Percentiles rank a stretch among this genome's conserved stretches.
Evolutionary conservation across 192 early-diverging fungal species (phyloP).

Genomic region (Ambispora gerdemannii): DNA sequence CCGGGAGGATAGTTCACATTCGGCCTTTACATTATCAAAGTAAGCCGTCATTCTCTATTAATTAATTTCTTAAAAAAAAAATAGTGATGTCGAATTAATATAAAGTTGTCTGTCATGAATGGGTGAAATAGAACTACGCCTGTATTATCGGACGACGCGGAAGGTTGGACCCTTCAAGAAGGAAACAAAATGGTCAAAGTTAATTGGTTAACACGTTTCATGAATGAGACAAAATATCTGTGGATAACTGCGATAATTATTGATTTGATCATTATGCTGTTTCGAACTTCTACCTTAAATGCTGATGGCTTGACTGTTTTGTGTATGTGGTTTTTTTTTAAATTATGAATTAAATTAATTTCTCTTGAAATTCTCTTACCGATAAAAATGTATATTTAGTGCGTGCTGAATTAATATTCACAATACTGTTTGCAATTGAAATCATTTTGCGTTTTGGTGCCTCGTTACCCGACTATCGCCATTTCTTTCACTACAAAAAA

Average conservation of each 20-base stretch:
- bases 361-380: too few relatives aligned
- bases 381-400: constrained; percentile 34
- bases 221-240: constrained; percentile 33
- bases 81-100: not conserved
- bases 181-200: not conserved
- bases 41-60: not conserved
- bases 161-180: constrained; percentile 25
- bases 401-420: constrained; percentile 45
- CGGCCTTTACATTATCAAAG: constrained; percentile 54
- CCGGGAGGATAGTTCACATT: constrained; percentile 55
- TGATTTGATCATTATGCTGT: constrained; percentile 51
- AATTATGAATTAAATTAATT: too few relatives aligned
- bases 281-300: constrained; percentile 37
- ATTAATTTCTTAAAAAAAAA: not conserved
- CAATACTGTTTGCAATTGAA: constrained; percentile 48
- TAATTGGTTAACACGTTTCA: constrained; percentile 11
- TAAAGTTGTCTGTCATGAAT: not conserved
- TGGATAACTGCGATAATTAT: constrained; percentile 47
- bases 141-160: constrained; percentile 18
- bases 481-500: constrained; percentile 45
- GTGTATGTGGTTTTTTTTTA: constrained; percentile 29
- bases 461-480: constrained; percentile 32
- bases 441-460: constrained; percentile 43
- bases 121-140: constrained; percentile 10
- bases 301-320: constrained; percentile 24